Percentiles rank a stretch among this genome's conserved stretches.
These are phyloP conservation scores for Tulasnella calospora DNA, from an alignment of 768 basidiomycete species.

Conservation along the genomic window DNA sequence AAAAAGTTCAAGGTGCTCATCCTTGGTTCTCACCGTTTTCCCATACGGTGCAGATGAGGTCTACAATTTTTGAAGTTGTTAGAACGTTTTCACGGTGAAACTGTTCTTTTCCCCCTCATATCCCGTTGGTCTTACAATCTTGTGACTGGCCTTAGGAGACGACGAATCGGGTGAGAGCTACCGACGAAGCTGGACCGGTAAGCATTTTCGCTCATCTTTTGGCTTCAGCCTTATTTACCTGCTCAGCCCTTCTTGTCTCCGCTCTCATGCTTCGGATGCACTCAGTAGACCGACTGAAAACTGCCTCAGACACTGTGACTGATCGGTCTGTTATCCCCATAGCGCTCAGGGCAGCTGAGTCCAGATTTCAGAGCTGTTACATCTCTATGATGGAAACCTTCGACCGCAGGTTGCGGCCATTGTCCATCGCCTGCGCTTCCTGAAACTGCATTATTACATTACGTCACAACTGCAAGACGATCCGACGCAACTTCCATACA, in stretches of 20 bases:
- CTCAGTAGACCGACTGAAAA: too few relatives aligned
- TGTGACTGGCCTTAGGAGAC: background rate
- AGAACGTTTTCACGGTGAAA: background rate
- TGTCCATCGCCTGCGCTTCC: background rate
- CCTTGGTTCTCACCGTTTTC: too few relatives aligned
- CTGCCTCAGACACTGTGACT: too few relatives aligned
- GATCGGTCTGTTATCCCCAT: too few relatives aligned
- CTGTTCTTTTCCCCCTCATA: background rate
- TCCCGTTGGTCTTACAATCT: background rate
- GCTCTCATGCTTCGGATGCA: too few relatives aligned
- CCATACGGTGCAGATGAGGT: slow-evolving; percentile 1
- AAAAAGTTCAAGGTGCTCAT: too few relatives aligned
- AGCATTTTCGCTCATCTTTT: too few relatives aligned
- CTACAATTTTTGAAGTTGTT: background rate
- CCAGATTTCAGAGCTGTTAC: background rate
- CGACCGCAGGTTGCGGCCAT: background rate
- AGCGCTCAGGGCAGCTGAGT: too few relatives aligned
- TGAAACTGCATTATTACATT: background rate
- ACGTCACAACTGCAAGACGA: background rate
- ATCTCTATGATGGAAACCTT: background rate
- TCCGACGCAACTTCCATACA: background rate
- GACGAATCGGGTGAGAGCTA: background rate
- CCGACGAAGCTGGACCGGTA: too few relatives aligned
- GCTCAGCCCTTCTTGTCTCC: too few relatives aligned
- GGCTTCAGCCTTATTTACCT: too few relatives aligned